Evolutionary conservation across 1,139 yeast genomes (phyloP).

Genomic region (Yamadazyma jaroonii): DNA sequence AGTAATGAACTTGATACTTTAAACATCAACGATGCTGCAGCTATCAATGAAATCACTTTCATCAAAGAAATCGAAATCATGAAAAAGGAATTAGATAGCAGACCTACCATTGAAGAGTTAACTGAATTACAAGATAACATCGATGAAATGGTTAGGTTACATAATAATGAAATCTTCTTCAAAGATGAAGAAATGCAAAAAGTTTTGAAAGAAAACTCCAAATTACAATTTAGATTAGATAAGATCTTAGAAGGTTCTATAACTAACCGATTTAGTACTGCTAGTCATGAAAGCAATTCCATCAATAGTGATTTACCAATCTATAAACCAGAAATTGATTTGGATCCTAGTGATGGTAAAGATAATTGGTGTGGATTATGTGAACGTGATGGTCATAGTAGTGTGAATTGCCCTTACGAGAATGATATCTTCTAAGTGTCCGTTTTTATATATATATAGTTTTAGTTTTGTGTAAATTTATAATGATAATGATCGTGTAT

Average conservation of each 20-base stretch:
- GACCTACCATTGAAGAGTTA: conserved; percentile 33
- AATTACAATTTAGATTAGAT: conserved; percentile 18
- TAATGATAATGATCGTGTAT: no score
- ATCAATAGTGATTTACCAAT: conserved; percentile 42
- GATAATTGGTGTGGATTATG: conserved; percentile 88
- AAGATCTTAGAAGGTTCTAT: conserved; percentile 14
- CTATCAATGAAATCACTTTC: conserved; percentile 12
- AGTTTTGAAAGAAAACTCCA: conserved; percentile 18
- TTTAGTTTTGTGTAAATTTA: no score
- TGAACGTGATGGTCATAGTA: conserved; percentile 84
- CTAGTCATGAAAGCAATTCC: conserved; percentile 12
- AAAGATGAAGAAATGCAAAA: conserved; percentile 27
- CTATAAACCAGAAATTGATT: conserved; percentile 45
- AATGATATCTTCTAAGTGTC: conserved; percentile 48
- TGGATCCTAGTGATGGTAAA: conserved; percentile 75
- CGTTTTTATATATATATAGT: no score
- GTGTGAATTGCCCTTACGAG: conserved; percentile 85
- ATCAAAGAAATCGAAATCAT: conserved; percentile 19
- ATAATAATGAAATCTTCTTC: conserved; percentile 28
- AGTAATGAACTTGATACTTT: conserved; percentile 14
- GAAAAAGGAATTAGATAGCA: conserved; percentile 23
- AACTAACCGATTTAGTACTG: conserved; percentile 12
- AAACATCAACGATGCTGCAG: conserved; percentile 16
- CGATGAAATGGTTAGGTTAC: conserved; percentile 31
- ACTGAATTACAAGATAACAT: conserved; percentile 29